Percentiles rank a stretch among this genome's conserved stretches.
phyloP scores from a whole-genome alignment of 2,329 filamentous ascomycete species.

The Ophiostoma triangulosporum region DNA sequence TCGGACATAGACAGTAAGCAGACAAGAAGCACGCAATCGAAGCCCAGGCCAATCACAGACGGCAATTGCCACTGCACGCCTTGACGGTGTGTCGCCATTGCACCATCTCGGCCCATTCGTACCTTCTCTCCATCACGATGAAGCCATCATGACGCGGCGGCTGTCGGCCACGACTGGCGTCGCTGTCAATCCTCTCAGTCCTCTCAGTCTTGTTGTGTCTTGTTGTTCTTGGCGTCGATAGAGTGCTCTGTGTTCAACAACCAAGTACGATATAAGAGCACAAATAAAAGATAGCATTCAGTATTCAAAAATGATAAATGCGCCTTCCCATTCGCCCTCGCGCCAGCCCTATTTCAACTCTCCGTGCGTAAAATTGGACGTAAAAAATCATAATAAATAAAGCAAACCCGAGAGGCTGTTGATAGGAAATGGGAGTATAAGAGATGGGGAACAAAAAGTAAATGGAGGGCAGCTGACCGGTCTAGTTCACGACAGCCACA shows the following conservation, averaged over 20 bases:
- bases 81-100: conserved; percentile 5
- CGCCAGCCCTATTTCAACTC: conserved; percentile 4
- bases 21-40: conserved; percentile 9
- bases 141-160: neutral
- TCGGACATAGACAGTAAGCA: conserved; percentile 6
- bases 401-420: neutral
- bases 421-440: neutral
- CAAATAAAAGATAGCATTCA: no score
- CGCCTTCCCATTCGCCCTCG: conserved; percentile 3
- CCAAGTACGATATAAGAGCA: no score
- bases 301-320: conserved; percentile 1
- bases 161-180: neutral
- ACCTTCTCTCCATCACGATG: neutral
- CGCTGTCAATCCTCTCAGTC: neutral
- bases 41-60: conserved; percentile 5
- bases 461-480: neutral
- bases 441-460: neutral
- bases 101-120: neutral
- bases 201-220: no score
- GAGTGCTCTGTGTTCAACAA: neutral
- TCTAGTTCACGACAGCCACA: neutral
- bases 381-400: neutral
- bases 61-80: neutral
- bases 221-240: neutral
- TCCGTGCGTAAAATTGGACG: neutral